Base-by-base conservation (phyloP, 2,329 filamentous ascomycete genomes). In the Seiridium cupressi region DNA sequence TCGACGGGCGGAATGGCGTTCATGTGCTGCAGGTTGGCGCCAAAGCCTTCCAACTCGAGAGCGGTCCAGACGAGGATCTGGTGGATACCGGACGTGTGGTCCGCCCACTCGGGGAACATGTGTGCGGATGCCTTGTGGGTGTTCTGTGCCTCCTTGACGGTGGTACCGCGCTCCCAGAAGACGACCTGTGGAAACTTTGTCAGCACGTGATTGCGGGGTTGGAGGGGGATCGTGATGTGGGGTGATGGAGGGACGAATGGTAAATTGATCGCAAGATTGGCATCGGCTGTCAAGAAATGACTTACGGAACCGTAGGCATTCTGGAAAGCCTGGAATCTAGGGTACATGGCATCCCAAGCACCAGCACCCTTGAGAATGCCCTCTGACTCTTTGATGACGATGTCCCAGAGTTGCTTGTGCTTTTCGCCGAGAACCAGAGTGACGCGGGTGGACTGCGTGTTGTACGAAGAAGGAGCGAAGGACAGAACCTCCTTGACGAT, bases 11-110 rank as follows among this genome's bases (percentile, higher is more conserved):
- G 66, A 26, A 70, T 65, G n/a, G 63, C 62, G 11, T 57, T 57
- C 59, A 66, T 51, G 62, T 68, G 66, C 63, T 68, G 66, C 53
- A 68, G 61, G 61, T 66, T 68, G 62, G 64, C 66, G 4, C 66
- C 65, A n/a, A 68, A 54, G 3, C 66, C 66, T 31, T 68, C 66
- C 5, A 68, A 59, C 60, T 67, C 63, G 0, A 68, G 58, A n/a
- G 66, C 66, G 1, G 65, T 67, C 66, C 66, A 68, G 35, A 63
- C 57, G 6, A 68, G 63, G 59, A 68, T 63, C 57, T 68, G 66
- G 34, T 51, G 47, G 55, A 68, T 67, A 36, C 65, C 66, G 11
- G 38, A 61, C 9, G 66, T 32, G 18, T 68, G 66, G 4, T 68
- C 63, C 8, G 48, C 57, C 26, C 60, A 68, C 49, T 68, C 40